A percentile compares a stretch with the other conserved stretches of the same genome.
Conservation (phyloP, 2,329 filamentous ascomycete genomes). For the Stagonosporopsis vannaccii region DNA sequence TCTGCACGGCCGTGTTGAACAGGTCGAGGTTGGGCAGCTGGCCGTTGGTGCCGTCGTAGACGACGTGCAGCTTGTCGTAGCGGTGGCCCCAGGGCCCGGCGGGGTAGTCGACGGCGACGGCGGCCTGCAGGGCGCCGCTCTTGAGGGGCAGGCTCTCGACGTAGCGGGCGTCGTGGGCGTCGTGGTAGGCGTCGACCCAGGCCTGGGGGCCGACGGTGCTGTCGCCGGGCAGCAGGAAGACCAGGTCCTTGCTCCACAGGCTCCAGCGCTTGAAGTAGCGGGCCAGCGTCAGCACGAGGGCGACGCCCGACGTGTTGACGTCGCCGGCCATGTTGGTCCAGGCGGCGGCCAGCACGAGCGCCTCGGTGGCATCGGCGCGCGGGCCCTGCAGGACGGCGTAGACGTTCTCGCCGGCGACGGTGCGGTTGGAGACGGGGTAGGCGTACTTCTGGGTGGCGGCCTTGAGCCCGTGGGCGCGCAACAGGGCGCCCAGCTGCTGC, state of each 20-base stretch:
- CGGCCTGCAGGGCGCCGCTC: conserved; percentile 90
- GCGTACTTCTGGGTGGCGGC: conserved; percentile 87
- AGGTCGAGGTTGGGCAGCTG: conserved; percentile 95
- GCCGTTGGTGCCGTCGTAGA: conserved; percentile 95
- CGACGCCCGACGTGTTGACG: conserved; percentile 86
- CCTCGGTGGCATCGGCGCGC: conserved; percentile 94
- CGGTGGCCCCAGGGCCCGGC: conserved; percentile 71
- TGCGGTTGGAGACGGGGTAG: conserved; percentile 78
- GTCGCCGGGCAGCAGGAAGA: conserved; percentile 87
- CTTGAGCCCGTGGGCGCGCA: conserved; percentile 83
- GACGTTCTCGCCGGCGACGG: conserved; percentile 82
- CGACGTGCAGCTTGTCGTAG: conserved; percentile 87
- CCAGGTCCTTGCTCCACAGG: conserved; percentile 98
- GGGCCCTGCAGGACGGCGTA: conserved; percentile 95
- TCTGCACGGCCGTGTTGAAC: conserved; percentile 89
- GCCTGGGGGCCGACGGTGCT: conserved; percentile 90
- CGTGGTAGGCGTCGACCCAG: conserved; percentile 98
- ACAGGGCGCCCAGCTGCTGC: conserved; percentile 75
- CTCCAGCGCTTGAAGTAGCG: conserved; percentile 98
- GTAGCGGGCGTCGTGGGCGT: conserved; percentile 75
- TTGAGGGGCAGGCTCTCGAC: conserved; percentile 85
- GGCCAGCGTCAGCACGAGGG: conserved; percentile 83
- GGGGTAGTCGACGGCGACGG: conserved; percentile 91
- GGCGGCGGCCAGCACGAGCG: conserved; percentile 88
- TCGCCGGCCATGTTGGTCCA: conserved; percentile 83